These are phyloP conservation scores for Clarireedia monteithiana DNA, from an alignment of 2,329 filamentous ascomycete genomes.

Conservation along the genomic window DNA sequence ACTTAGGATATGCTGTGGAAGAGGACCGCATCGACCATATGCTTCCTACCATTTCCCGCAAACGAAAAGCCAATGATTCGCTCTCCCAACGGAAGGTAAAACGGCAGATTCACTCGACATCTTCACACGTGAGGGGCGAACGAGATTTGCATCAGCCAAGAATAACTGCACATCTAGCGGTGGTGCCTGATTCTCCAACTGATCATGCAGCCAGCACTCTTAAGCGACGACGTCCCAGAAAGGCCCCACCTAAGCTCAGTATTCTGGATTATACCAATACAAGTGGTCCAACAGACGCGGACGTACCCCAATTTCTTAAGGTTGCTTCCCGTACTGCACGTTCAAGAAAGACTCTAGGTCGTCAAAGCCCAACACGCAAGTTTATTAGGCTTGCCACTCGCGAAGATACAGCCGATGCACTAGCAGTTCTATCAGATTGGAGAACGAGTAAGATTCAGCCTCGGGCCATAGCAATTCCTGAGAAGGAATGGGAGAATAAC, in stretches of 20 bases:
- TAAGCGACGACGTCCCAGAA: not conserved
- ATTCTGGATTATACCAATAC: constrained; percentile 50
- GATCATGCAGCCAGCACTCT: constrained; percentile 1
- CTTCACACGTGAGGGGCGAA: constrained; percentile 4
- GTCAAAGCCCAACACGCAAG: constrained; percentile 47
- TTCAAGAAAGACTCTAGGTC: constrained; percentile 40
- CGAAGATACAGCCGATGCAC: constrained; percentile 51
- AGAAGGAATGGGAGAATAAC: not conserved
- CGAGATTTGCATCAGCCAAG: constrained; percentile 19
- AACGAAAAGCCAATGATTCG: constrained; percentile 4
- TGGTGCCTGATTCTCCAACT: not conserved
- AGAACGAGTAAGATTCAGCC: constrained; percentile 30
- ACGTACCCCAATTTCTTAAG: constrained; percentile 49
- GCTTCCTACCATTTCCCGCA: constrained; percentile 25
- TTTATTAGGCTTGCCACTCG: constrained; percentile 52
- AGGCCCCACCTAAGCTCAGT: constrained; percentile 41
- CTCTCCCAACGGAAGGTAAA: constrained; percentile 7
- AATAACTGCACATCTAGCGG: constrained; percentile 22
- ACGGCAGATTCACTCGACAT: constrained; percentile 11
- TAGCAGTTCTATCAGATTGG: constrained; percentile 47
- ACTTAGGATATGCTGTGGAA: constrained; percentile 23
- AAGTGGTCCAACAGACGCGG: constrained; percentile 11
- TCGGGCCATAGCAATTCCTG: constrained; percentile 1
- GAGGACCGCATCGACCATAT: constrained; percentile 29
- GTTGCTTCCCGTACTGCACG: constrained; percentile 52